phyloP scores from a whole-genome alignment of 345 rosid genomes.

The Alliaria petiolata region DNA sequence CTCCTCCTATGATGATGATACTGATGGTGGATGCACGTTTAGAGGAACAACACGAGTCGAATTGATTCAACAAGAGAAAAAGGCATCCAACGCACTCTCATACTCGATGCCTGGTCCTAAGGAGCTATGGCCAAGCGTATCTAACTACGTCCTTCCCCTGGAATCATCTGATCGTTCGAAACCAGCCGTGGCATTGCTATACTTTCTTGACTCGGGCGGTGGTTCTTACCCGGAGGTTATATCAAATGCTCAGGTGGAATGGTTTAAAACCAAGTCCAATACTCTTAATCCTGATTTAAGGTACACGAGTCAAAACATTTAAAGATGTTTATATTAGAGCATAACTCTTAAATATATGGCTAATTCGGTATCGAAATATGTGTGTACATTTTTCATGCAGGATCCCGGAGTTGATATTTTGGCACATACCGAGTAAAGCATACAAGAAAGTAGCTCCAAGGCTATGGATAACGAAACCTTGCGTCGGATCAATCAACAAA shows the following conservation, averaged over 20 bases:
- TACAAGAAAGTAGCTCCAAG: slow-evolving; percentile 69
- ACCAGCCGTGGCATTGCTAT: slow-evolving; percentile 45
- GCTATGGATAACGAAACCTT: slow-evolving; percentile 52
- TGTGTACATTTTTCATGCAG: slow-evolving; percentile 11
- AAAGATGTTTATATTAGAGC: neutral
- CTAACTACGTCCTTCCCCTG: slow-evolving; percentile 60
- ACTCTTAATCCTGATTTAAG: slow-evolving; percentile 66
- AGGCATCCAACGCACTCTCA: slow-evolving; percentile 35
- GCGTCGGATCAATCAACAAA: slow-evolving; percentile 81
- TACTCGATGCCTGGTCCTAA: slow-evolving; percentile 52
- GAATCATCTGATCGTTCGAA: slow-evolving; percentile 37
- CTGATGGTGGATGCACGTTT: slow-evolving; percentile 39
- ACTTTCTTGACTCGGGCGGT: slow-evolving; percentile 92
- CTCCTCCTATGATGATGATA: slow-evolving; percentile 32
- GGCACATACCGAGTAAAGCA: slow-evolving; percentile 92
- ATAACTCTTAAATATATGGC: neutral
- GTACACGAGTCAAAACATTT: slow-evolving; percentile 2
- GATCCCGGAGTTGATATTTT: slow-evolving; percentile 79
- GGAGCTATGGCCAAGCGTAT: slow-evolving; percentile 79
- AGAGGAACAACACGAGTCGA: slow-evolving; percentile 52
- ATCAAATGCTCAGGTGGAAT: slow-evolving; percentile 69
- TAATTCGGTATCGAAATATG: neutral
- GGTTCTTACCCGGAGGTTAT: slow-evolving; percentile 83
- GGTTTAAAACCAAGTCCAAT: slow-evolving; percentile 57
- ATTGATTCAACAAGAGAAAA: slow-evolving; percentile 52